Evolutionary conservation across 2,329 filamentous ascomycete genomes (phyloP), one percentile per base, ranked within the genome.

Genomic region (Talaromyces marneffei): DNA sequence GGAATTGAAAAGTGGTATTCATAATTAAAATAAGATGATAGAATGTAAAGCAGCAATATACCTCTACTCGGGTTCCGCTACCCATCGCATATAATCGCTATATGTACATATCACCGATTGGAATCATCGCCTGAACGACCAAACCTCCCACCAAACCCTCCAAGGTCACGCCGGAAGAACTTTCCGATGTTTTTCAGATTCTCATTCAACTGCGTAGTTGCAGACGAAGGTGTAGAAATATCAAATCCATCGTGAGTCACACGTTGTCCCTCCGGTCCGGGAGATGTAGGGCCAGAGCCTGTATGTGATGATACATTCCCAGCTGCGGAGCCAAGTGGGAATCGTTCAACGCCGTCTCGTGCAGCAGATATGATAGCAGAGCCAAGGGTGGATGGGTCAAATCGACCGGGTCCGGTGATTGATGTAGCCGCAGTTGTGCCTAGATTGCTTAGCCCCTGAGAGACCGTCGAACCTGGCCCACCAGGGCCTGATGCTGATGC

Each of bases 101-200:
- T 14, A 31, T 35, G 20, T 55, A 55, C 33, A 27, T 53, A 25
- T 64, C 44, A 64, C 46, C 59, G 48, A 44, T 50, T 64, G 40
- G 65, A 65, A 64, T 72, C 71, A 62, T 74, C 71, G 61, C 71
- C 72, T 56, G 69, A 66, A 55, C 71, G 61, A 52, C 89, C 89
- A 73, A 92, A 92, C 66, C 89, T 79, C 10, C 84, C 85, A 2
- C 89, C 88, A 65, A 93, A 83, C 2, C 87, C 85, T 31, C 90
- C 89, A 65, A 93, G 87, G 78, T 97, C 93, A 65, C 93, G 82
- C 65, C 89, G 87, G 79, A 97, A 97, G 78, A 97, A 97, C 77
- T 96, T 97, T 25, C 93, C 93, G 76, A 99, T 90, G 73, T 91
- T 96, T 78, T 91, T 92, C 75, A 97, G 74, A 75, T 97, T 97